Conservation (phyloP, 1,284 basidiomycete species). For the Sporisorium scitamineum region DNA sequence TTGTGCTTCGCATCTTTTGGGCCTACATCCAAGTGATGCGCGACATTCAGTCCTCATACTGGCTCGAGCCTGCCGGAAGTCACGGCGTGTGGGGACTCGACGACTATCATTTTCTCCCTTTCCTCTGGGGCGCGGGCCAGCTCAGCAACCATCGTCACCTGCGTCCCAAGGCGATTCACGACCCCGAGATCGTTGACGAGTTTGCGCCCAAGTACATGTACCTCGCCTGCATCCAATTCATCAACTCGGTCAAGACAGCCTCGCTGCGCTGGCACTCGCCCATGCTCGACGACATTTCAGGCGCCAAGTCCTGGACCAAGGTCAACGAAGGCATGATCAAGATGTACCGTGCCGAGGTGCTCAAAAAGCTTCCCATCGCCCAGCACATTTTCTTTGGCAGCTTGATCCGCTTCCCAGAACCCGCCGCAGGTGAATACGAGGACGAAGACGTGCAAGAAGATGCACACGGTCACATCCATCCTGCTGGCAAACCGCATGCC, state of each 20-base stretch:
- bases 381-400: constrained; percentile 97
- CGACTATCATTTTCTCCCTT: constrained; percentile 97
- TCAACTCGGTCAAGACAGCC: constrained; percentile 94
- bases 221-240: constrained; percentile 93
- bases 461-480: constrained; percentile 76
- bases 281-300: constrained; percentile 98
- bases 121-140: constrained; percentile 88
- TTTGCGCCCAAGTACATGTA: constrained; percentile 96
- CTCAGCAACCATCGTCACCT: constrained; percentile 88
- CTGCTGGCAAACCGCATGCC: constrained; percentile 33
- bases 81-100: constrained; percentile 99
- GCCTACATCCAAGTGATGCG: constrained; percentile 78
- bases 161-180: constrained; percentile 90
- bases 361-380: constrained; percentile 93
- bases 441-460: constrained; percentile 71
- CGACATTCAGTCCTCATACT: constrained; percentile 89
- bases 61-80: constrained; percentile 96
- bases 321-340: constrained; percentile 98
- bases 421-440: constrained; percentile 62
- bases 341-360: constrained; percentile 95
- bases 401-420: constrained; percentile 79
- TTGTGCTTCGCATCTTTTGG: constrained; percentile 93
- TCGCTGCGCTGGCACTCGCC: constrained; percentile 98
- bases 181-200: constrained; percentile 91
- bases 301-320: constrained; percentile 96